A percentile compares a stretch with the other conserved stretches of the same genome.
Evolutionary conservation across 495 filamentous ascomycete species (phyloP).

Genomic region (Copromyces sp.): DNA sequence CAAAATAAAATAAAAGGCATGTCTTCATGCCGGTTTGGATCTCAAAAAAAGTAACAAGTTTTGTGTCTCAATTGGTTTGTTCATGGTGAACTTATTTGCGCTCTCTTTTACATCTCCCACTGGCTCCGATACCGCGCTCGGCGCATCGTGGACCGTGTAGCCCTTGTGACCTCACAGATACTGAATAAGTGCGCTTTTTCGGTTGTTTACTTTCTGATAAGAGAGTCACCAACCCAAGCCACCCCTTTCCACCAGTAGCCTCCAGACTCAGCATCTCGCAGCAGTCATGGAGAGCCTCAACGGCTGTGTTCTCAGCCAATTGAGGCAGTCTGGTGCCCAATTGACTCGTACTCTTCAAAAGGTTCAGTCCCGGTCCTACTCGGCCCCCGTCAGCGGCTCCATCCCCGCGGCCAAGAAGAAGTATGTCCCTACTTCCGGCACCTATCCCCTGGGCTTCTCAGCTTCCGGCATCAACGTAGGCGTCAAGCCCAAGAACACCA

Average conservation of each 20-base stretch:
- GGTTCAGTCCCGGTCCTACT: slow-evolving; percentile 35
- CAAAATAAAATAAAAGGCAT: background rate
- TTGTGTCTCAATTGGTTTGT: background rate
- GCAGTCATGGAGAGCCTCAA: slow-evolving; percentile 18
- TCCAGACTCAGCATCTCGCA: background rate
- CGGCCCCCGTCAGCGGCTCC: slow-evolving; percentile 48
- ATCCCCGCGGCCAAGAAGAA: slow-evolving; percentile 70
- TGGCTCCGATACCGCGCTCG: background rate
- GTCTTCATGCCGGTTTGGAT: background rate
- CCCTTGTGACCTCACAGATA: background rate
- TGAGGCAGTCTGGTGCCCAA: slow-evolving; percentile 20
- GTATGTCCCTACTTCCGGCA: slow-evolving; percentile 77
- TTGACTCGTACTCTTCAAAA: slow-evolving; percentile 12
- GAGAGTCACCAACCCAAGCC: background rate
- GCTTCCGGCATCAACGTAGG: slow-evolving; percentile 85
- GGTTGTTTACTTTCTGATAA: background rate
- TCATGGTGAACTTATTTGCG: background rate
- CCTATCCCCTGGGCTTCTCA: slow-evolving; percentile 82
- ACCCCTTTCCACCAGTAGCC: background rate
- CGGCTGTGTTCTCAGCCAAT: slow-evolving; percentile 15
- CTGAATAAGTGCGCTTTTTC: background rate
- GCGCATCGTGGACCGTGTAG: background rate
- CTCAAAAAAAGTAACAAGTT: background rate
- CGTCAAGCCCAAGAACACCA: slow-evolving; percentile 85
- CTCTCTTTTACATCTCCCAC: background rate